These are phyloP conservation scores for Colletotrichum somersetense DNA, from an alignment of 2,329 filamentous ascomycete genomes.

Conservation along the genomic window DNA sequence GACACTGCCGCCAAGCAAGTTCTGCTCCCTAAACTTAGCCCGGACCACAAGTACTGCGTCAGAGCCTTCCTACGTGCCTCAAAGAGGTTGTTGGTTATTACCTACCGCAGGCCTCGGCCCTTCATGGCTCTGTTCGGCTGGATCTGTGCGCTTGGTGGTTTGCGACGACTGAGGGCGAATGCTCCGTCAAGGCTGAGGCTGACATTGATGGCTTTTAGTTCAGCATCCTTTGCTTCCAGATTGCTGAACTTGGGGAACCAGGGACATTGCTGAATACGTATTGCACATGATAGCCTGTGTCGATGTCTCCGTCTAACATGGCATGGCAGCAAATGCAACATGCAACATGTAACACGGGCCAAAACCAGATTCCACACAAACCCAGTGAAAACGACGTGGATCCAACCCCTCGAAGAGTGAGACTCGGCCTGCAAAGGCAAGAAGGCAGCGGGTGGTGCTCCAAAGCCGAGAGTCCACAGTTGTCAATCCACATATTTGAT, in stretches of 20 bases:
- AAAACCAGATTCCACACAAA: constrained; percentile 15
- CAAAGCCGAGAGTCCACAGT: constrained; percentile 12
- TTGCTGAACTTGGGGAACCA: background rate
- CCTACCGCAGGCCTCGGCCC: background rate
- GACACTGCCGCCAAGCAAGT: constrained; percentile 14
- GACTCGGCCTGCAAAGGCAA: constrained; percentile 7
- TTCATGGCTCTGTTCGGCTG: background rate
- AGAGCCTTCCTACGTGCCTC: constrained; percentile 2
- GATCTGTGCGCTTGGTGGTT: background rate
- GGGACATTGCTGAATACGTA: background rate
- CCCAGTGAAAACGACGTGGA: constrained; percentile 10
- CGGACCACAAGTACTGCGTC: constrained; percentile 17
- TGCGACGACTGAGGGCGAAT: background rate
- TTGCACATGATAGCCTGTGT: background rate
- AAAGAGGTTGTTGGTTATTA: background rate
- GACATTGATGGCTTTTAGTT: background rate
- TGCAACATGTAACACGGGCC: constrained; percentile 14
- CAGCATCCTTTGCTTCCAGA: background rate
- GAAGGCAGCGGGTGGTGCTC: background rate
- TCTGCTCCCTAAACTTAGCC: constrained; percentile 25
- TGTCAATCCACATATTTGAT: constrained; percentile 18
- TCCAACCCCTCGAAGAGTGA: constrained; percentile 7
- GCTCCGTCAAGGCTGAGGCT: background rate
- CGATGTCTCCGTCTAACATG: background rate
- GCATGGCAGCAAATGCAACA: constrained; percentile 8